phyloP scores from a whole-genome alignment of 371 early-diverging fungal species.

The Mucor irregularis region DNA sequence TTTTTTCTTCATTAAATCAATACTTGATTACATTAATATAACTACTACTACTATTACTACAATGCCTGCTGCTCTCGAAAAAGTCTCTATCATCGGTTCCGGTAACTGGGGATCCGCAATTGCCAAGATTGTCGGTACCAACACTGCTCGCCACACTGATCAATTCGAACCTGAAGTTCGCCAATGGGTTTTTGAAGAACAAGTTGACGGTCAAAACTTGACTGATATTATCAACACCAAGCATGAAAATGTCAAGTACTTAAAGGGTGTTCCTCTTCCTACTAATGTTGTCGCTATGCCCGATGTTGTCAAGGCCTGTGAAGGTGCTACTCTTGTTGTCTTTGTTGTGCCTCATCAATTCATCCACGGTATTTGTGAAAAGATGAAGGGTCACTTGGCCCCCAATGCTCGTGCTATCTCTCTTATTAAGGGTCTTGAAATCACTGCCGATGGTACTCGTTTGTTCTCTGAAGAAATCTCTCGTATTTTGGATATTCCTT shows the following conservation, averaged over 20 bases:
- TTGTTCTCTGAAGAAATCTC: constrained; percentile 86
- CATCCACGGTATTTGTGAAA: constrained; percentile 73
- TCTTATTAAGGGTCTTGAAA: constrained; percentile 91
- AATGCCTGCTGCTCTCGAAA: constrained; percentile 54
- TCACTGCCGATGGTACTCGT: constrained; percentile 64
- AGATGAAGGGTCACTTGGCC: constrained; percentile 57
- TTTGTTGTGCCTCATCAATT: constrained; percentile 98
- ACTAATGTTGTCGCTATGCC: constrained; percentile 86
- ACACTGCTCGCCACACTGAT: constrained; percentile 65
- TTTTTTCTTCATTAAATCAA: background rate
- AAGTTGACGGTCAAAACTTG: constrained; percentile 80
- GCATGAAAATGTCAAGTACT: constrained; percentile 95
- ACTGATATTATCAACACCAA: constrained; percentile 95
- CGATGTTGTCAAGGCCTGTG: constrained; percentile 70
- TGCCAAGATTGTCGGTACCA: constrained; percentile 91
- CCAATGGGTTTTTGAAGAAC: constrained; percentile 97
- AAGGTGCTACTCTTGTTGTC: constrained; percentile 83
- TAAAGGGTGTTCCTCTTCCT: constrained; percentile 90
- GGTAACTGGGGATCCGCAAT: constrained; percentile 98
- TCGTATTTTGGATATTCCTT: constrained; percentile 71
- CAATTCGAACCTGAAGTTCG: constrained; percentile 81
- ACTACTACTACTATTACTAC: background rate
- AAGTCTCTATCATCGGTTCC: constrained; percentile 89
- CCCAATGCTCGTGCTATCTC: constrained; percentile 68
- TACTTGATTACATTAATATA: background rate